Percentiles rank a stretch among this genome's conserved stretches.
Conservation (phyloP, 139 green algal species). For the Tetratostichococcus sp. region DNA sequence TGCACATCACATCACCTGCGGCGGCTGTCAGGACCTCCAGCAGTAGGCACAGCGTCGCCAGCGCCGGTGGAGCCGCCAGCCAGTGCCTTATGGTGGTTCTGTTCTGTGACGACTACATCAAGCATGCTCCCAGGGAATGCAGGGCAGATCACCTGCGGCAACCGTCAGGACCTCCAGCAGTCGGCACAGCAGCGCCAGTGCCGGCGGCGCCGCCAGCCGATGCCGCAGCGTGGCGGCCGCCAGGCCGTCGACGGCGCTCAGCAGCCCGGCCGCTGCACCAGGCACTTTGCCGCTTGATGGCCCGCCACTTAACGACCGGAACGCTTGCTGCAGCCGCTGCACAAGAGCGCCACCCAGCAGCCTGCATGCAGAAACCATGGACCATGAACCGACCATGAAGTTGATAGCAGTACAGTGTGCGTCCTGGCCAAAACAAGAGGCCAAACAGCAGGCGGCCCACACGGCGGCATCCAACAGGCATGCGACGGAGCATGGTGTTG, state of each 20-base stretch:
- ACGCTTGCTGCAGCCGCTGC: neutral
- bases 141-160: neutral
- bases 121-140: neutral
- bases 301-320: too few species aligned
- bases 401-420: too few species aligned
- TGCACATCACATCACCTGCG: neutral
- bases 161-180: neutral
- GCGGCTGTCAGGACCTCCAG: neutral
- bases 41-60: neutral
- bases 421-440: too few species aligned
- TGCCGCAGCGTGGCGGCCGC: neutral
- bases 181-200: neutral
- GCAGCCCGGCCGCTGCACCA: neutral
- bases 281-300: too few species aligned
- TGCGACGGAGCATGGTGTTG: neutral
- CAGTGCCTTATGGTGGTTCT: neutral
- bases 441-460: too few species aligned
- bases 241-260: neutral
- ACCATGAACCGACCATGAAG: too few species aligned
- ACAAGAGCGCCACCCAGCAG: neutral
- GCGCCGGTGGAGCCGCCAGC: neutral
- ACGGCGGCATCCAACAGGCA: neutral
- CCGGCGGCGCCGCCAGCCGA: neutral
- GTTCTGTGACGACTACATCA: too few species aligned
- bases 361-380: neutral